phyloP scores from a whole-genome alignment of 106 monocot genomes.

The Amphibolis antarctica region DNA sequence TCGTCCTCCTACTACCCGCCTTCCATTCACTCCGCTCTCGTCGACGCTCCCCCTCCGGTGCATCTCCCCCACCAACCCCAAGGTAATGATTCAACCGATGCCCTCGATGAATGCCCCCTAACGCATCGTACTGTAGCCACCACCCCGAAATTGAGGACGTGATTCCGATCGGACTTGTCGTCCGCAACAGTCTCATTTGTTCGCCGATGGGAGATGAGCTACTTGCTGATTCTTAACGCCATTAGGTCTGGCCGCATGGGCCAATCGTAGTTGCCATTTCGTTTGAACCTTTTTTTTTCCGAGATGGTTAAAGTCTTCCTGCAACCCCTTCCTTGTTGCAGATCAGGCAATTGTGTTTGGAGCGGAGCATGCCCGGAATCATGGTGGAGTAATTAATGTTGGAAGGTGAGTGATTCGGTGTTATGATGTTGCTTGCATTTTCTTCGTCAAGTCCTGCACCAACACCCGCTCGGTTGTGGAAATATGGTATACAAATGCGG shows the following conservation, averaged over 20 bases:
- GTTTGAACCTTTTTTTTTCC: no score
- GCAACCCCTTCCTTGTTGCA: neutral
- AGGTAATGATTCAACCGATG: neutral
- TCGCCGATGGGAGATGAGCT: no score
- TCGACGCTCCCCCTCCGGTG: neutral
- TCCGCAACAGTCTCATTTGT: no score
- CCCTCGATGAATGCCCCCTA: no score
- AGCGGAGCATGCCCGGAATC: constrained; percentile 5
- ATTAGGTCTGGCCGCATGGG: neutral
- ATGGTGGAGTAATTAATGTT: constrained; percentile 2
- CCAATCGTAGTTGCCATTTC: no score
- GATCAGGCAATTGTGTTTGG: constrained; percentile 7
- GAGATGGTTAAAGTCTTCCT: neutral
- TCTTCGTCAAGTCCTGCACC: no score
- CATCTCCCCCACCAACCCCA: constrained; percentile 3
- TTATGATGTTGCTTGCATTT: neutral
- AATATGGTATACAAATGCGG: no score
- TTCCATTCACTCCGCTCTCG: constrained; percentile 11
- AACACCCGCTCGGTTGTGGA: no score
- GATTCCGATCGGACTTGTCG: no score
- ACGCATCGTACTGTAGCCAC: no score
- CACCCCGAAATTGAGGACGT: no score
- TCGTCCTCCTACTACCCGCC: constrained; percentile 11
- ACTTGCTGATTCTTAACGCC: neutral
- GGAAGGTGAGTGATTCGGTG: constrained; percentile 2